Evolutionary conservation across 805 yeast species (phyloP).

Genomic region (Starmerella floris): DNA sequence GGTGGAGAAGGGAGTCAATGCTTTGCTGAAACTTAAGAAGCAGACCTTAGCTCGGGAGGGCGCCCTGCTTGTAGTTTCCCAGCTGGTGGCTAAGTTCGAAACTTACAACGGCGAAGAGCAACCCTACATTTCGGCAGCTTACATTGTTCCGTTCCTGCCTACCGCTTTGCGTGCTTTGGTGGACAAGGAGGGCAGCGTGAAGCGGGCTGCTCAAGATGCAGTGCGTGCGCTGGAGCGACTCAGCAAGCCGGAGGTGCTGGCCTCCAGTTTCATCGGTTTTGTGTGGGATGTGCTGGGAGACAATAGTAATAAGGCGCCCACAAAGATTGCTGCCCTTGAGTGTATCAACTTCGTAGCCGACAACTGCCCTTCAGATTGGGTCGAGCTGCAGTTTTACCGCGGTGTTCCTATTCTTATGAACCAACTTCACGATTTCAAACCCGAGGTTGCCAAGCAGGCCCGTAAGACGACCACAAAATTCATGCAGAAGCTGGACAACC

Average conservation of each 20-base stretch:
- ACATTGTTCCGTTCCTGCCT: constrained; percentile 49
- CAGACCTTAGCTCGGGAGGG: constrained; percentile 66
- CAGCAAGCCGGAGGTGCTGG: constrained; percentile 65
- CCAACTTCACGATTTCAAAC: constrained; percentile 88
- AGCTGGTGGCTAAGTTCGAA: constrained; percentile 48
- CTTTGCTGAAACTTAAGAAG: constrained; percentile 62
- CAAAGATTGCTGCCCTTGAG: constrained; percentile 68
- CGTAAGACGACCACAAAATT: constrained; percentile 52
- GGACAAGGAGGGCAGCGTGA: constrained; percentile 79
- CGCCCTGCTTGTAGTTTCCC: constrained; percentile 46
- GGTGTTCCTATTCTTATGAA: constrained; percentile 79
- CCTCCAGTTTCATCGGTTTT: constrained; percentile 52
- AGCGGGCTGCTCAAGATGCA: constrained; percentile 74
- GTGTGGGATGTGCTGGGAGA: constrained; percentile 45
- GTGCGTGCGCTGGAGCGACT: constrained; percentile 54
- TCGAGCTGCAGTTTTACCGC: constrained; percentile 66
- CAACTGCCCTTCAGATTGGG: constrained; percentile 70
- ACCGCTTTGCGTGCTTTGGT: constrained; percentile 57
- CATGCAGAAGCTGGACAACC: constrained; percentile 76
- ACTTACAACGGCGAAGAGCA: constrained; percentile 38
- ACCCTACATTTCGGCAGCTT: constrained; percentile 42
- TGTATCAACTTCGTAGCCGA: constrained; percentile 60
- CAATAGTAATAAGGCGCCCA: constrained; percentile 87
- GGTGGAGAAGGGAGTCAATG: constrained; percentile 45
- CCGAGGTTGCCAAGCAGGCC: constrained; percentile 84